phyloP scores from a whole-genome alignment of 208 protist species.

The Jaenimonas drosophilae region DNA sequence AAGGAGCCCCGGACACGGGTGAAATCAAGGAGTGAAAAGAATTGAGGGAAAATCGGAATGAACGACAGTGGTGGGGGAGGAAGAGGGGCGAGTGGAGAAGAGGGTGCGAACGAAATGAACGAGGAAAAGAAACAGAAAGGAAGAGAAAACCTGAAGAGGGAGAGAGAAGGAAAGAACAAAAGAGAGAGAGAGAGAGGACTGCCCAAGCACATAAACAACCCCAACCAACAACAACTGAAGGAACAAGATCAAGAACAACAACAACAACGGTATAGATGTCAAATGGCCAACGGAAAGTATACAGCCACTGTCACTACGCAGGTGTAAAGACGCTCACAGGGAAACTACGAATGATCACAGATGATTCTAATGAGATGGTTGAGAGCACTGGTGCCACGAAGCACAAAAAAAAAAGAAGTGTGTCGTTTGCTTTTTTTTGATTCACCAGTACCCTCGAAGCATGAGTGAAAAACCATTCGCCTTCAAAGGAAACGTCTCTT shows the following conservation, averaged over 20 bases:
- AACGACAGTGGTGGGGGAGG: too few relatives aligned
- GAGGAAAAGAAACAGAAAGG: neutral
- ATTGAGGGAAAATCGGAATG: too few relatives aligned
- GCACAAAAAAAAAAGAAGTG: neutral
- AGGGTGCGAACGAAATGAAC: constrained; percentile 3
- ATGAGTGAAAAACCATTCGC: too few relatives aligned
- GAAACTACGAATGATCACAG: neutral
- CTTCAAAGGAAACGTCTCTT: too few relatives aligned
- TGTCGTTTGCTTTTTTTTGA: neutral
- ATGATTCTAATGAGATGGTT: neutral
- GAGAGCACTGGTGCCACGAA: neutral
- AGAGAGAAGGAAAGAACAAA: constrained; percentile 2
- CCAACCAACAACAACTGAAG: constrained; percentile 7
- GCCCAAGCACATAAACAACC: constrained; percentile 4
- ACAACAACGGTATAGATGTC: constrained; percentile 1
- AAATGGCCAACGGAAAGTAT: neutral
- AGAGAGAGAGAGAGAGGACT: constrained; percentile 8
- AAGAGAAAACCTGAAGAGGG: neutral
- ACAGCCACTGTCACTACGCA: neutral
- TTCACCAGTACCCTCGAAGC: too few relatives aligned
- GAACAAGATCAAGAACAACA: constrained; percentile 8
- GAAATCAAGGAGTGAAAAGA: too few relatives aligned
- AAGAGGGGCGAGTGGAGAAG: too few relatives aligned
- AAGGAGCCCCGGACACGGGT: too few relatives aligned
- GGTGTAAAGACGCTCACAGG: neutral